A percentile compares a stretch with the other conserved stretches of the same genome.
Conservation (phyloP, 257 asterid species). For the Capsicum chinense region DNA sequence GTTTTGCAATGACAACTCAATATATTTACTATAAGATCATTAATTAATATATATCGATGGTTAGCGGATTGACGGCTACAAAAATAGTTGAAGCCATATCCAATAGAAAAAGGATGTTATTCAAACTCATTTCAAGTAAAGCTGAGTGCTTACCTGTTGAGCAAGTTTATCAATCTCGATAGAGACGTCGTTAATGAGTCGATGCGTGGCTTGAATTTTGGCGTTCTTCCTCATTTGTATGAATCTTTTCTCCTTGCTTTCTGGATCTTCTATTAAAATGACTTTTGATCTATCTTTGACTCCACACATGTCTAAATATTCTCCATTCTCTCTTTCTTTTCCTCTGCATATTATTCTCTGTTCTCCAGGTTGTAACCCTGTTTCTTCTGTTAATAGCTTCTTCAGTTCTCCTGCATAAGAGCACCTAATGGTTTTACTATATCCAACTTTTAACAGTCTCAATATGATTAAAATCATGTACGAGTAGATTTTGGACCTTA, state of each 20-base stretch:
- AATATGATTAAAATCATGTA: no score
- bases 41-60: no score
- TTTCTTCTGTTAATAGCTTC: conserved; percentile 59
- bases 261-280: conserved; percentile 60
- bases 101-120: no score
- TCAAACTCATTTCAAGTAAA: no score
- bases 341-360: conserved; percentile 66
- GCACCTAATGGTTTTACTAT: background rate
- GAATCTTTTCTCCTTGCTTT: conserved; percentile 49
- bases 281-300: conserved; percentile 69
- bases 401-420: conserved; percentile 61
- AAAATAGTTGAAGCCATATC: no score
- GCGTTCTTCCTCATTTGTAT: conserved; percentile 59
- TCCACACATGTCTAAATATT: conserved; percentile 64
- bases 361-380: conserved; percentile 61
- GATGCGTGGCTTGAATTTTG: conserved; percentile 58
- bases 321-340: conserved; percentile 65
- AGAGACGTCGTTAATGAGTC: conserved; percentile 52
- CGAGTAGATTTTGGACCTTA: no score
- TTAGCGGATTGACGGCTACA: no score
- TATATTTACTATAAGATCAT: no score
- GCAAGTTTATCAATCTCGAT: conserved; percentile 57
- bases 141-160: conserved; percentile 53
- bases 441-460: no score
- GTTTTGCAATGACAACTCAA: no score